Conservation (phyloP, 1,139 yeast species). For the Trichomonascaceae sp. region DNA sequence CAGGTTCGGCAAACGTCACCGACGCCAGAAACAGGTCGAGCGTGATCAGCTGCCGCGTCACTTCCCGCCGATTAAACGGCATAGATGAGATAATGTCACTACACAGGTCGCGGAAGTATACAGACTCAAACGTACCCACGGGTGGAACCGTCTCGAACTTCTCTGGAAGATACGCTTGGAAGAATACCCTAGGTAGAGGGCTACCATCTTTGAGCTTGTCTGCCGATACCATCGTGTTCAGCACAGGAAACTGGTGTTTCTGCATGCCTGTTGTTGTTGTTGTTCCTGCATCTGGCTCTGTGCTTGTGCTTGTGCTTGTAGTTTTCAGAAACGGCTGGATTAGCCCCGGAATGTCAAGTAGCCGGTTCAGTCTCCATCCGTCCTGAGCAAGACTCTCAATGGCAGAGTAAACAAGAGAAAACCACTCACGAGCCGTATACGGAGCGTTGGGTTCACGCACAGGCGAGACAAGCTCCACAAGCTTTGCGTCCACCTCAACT, state of each 20-base stretch:
- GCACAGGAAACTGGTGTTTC: constrained; percentile 30
- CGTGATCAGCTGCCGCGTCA: constrained; percentile 68
- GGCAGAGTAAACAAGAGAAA: neutral
- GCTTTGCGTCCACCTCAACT: neutral
- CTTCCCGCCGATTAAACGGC: constrained; percentile 83
- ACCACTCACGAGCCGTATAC: neutral
- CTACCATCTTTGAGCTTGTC: neutral
- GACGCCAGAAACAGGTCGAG: constrained; percentile 62
- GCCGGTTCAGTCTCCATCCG: constrained; percentile 11
- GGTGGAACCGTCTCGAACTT: constrained; percentile 64
- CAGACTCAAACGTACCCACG: constrained; percentile 42
- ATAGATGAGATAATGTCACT: constrained; percentile 64
- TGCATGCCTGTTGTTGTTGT: constrained; percentile 7
- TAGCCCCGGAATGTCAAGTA: constrained; percentile 11
- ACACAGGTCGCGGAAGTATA: constrained; percentile 62
- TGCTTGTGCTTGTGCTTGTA: neutral
- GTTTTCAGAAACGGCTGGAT: constrained; percentile 5
- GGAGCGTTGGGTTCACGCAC: neutral
- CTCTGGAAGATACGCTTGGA: constrained; percentile 51
- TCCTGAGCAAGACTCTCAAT: constrained; percentile 3
- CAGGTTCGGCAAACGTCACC: constrained; percentile 68
- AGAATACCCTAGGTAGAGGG: constrained; percentile 12
- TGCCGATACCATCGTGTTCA: constrained; percentile 19
- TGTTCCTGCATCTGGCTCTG: constrained; percentile 3
- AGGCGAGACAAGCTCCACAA: neutral